Evolutionary conservation across 441 rosid species (phyloP).

Genomic region (Erodium chrysanthum): DNA sequence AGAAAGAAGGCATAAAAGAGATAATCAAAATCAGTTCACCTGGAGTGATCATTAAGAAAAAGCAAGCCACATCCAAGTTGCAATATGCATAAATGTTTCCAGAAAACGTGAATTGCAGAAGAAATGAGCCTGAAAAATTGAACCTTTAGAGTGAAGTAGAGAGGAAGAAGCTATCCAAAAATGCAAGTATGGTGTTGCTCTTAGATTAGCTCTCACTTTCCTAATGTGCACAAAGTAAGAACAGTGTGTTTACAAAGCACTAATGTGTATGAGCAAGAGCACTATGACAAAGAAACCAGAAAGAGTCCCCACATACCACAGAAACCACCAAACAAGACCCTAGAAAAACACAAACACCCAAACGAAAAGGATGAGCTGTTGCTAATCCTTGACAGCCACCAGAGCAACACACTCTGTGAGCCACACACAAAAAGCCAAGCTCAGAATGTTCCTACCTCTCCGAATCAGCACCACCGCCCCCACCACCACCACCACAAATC

Average conservation of each 20-base stretch:
- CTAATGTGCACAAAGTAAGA: slow-evolving; percentile 11
- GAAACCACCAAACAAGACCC: slow-evolving; percentile 30
- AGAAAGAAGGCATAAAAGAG: neutral
- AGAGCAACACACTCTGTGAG: slow-evolving; percentile 23
- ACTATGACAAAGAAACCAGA: slow-evolving; percentile 21
- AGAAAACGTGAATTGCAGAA: neutral
- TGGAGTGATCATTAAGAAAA: neutral
- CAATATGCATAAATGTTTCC: neutral
- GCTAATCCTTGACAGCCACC: slow-evolving; percentile 51
- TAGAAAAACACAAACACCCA: slow-evolving; percentile 17
- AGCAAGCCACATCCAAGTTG: neutral
- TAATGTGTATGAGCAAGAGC: slow-evolving; percentile 14
- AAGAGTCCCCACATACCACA: slow-evolving; percentile 20
- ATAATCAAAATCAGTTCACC: neutral
- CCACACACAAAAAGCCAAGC: slow-evolving; percentile 32
- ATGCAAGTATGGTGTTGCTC: neutral
- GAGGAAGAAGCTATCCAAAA: neutral
- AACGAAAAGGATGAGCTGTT: slow-evolving; percentile 50
- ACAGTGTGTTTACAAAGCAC: slow-evolving; percentile 6
- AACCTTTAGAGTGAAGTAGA: neutral
- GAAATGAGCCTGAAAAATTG: neutral
- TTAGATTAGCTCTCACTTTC: neutral
- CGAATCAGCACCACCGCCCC: slow-evolving; percentile 15
- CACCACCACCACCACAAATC: slow-evolving; percentile 7
- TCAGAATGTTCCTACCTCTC: slow-evolving; percentile 8